Evolutionary conservation across 371 early-diverging fungal species (phyloP).

Genomic region (Mortierella sp.): DNA sequence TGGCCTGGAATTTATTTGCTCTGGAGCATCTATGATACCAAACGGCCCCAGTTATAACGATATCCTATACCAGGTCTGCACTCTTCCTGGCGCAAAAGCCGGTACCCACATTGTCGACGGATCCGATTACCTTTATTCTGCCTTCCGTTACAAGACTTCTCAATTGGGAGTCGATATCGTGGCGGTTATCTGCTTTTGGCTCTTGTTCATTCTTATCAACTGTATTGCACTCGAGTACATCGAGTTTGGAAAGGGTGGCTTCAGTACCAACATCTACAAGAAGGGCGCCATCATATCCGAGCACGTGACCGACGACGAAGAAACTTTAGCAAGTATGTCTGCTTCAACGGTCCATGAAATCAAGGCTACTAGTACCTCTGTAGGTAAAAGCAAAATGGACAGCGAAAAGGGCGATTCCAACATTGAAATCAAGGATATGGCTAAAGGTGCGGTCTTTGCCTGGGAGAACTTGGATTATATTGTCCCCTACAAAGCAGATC

Average conservation of each 20-base stretch:
- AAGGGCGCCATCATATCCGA: constrained; percentile 8
- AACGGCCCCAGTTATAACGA: constrained; percentile 66
- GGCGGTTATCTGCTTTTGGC: constrained; percentile 61
- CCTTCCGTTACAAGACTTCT: constrained; percentile 58
- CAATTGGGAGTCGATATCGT: constrained; percentile 61
- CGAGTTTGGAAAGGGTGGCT: constrained; percentile 66
- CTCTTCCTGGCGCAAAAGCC: constrained; percentile 68
- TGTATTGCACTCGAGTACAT: constrained; percentile 59
- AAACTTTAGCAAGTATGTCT: constrained; percentile 4
- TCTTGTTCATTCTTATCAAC: constrained; percentile 58
- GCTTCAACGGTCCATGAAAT: constrained; percentile 22
- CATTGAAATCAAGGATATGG: constrained; percentile 32
- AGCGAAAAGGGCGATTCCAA: constrained; percentile 15
- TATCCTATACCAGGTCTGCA: constrained; percentile 72
- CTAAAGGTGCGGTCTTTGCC: constrained; percentile 58
- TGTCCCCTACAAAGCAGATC: constrained; percentile 50
- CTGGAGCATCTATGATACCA: constrained; percentile 65
- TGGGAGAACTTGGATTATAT: constrained; percentile 58
- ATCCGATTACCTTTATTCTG: constrained; percentile 64
- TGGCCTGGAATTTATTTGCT: constrained; percentile 70
- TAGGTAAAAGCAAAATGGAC: not conserved
- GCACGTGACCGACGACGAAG: constrained; percentile 16
- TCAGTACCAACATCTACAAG: constrained; percentile 65
- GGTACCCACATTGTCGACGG: constrained; percentile 69
- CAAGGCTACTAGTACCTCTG: not conserved